Conservation (phyloP, 495 filamentous ascomycete genomes). For the Acidomyces sp. region DNA sequence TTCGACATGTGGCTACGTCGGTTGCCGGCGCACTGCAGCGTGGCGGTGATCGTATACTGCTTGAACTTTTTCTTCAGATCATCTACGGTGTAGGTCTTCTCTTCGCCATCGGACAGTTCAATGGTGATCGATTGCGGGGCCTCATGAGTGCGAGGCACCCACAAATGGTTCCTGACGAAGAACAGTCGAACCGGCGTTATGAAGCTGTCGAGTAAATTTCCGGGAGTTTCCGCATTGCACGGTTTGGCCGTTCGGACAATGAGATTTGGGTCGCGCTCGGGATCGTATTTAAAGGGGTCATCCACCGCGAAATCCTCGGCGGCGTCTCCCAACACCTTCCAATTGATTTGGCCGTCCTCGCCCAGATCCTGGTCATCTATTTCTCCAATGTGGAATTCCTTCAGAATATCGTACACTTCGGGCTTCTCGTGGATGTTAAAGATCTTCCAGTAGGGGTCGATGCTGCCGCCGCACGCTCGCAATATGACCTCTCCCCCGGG, state of each 20-base stretch:
- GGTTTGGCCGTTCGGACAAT: conserved; percentile 37
- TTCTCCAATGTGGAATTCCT: conserved; percentile 41
- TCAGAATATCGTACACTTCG: conserved; percentile 44
- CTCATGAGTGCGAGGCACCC: conserved; percentile 38
- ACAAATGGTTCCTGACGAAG: conserved; percentile 52
- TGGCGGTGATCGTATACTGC: conserved; percentile 41
- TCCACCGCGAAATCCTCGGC: no score
- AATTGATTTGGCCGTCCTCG: conserved; percentile 34
- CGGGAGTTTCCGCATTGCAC: conserved; percentile 45
- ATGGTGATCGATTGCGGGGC: conserved; percentile 37
- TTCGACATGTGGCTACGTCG: conserved; percentile 48
- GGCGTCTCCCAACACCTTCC: no score
- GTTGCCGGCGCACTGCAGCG: conserved; percentile 50
- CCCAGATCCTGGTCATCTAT: conserved; percentile 40
- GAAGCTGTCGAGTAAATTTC: conserved; percentile 24
- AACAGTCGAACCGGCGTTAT: conserved; percentile 42
- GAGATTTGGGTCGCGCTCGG: conserved; percentile 36
- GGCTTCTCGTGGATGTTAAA: conserved; percentile 47
- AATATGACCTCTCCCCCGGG: conserved; percentile 49
- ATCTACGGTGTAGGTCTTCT: conserved; percentile 37
- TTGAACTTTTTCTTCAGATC: conserved; percentile 42
- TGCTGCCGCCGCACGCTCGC: conserved; percentile 40
- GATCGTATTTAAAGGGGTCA: conserved; percentile 44
- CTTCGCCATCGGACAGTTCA: conserved; percentile 43
- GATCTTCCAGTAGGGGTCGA: conserved; percentile 52